Conservation (phyloP, 257 asterid species). For the Rauvolfia tetraphylla region DNA sequence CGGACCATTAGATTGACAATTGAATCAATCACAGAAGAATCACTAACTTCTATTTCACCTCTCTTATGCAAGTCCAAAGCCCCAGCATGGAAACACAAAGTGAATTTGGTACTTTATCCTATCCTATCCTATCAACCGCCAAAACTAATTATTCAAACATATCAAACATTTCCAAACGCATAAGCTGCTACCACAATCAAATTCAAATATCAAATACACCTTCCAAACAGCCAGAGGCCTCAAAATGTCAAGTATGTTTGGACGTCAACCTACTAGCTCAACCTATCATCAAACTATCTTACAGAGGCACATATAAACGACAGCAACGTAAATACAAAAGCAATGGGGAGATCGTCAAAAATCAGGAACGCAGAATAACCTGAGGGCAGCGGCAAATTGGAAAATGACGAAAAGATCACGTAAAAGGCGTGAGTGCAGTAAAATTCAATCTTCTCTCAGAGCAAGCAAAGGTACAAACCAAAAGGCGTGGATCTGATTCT, state of each 20-base stretch:
- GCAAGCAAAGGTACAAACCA: constrained; percentile 33
- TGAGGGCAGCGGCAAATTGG: not conserved
- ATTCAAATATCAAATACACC: not conserved
- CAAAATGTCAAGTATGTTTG: not conserved
- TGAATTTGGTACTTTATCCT: not conserved
- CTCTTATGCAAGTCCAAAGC: not conserved
- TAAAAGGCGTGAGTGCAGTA: constrained; percentile 19
- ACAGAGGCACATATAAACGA: not conserved
- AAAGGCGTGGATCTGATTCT: constrained; percentile 21
- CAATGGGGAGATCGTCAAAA: too few species aligned
- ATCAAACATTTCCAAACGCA: not conserved
- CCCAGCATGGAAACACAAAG: not conserved
- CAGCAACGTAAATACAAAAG: too few species aligned
- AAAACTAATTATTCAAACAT: not conserved
- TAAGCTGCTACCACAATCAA: not conserved
- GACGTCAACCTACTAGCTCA: not conserved
- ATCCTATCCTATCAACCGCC: not conserved
- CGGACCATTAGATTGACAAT: not conserved
- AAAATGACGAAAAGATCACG: constrained; percentile 16
- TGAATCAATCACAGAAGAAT: not conserved
- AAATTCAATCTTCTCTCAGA: constrained; percentile 19
- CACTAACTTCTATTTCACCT: not conserved
- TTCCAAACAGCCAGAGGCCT: not conserved
- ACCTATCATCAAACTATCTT: not conserved
- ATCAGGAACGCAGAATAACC: constrained; percentile 2